A percentile compares a stretch with the other conserved stretches of the same genome.
Conservation (phyloP, 495 filamentous ascomycete genomes). For the Friedmanniomyces simplex region DNA sequence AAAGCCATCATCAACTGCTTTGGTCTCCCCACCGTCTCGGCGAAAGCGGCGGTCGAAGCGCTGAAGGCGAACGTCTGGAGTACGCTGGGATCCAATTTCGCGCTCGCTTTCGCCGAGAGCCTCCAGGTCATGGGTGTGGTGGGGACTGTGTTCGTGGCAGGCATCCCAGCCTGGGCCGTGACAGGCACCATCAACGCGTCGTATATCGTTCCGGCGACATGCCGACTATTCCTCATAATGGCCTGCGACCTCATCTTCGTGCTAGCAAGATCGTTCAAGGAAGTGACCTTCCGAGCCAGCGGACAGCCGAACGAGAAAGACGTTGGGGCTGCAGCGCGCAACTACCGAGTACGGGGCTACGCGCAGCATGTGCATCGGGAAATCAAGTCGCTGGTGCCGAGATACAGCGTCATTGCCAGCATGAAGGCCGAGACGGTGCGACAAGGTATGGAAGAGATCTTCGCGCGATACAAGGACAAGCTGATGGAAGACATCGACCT, state of each 20-base stretch:
- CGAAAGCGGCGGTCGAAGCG: slow-evolving; percentile 1
- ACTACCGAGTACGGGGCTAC: slow-evolving; percentile 17
- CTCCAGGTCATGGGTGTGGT: slow-evolving; percentile 2
- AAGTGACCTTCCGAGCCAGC: slow-evolving; percentile 16
- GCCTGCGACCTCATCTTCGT: slow-evolving; percentile 18
- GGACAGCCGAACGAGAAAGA: slow-evolving; percentile 24
- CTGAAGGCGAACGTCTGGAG: slow-evolving; percentile 15
- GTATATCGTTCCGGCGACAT: slow-evolving; percentile 11
- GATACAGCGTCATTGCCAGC: slow-evolving; percentile 2
- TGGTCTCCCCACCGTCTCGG: slow-evolving; percentile 13
- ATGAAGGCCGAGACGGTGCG: slow-evolving; percentile 7
- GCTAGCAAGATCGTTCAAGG: slow-evolving; percentile 20
- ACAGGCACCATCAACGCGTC: slow-evolving; percentile 15
- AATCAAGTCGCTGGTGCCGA: slow-evolving; percentile 18
- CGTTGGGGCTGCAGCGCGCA: slow-evolving; percentile 18
- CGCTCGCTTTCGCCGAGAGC: slow-evolving; percentile 8
- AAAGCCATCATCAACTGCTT: slow-evolving; percentile 18
- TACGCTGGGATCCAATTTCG: background rate
- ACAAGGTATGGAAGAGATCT: slow-evolving; percentile 8
- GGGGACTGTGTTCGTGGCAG: background rate
- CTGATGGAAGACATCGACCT: slow-evolving; percentile 18
- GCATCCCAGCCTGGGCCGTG: slow-evolving; percentile 6
- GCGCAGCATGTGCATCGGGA: slow-evolving; percentile 20
- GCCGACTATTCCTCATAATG: slow-evolving; percentile 18
- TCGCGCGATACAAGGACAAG: slow-evolving; percentile 16